Conservation (phyloP, 116 monocot genomes). For the Iris pallida region DNA sequence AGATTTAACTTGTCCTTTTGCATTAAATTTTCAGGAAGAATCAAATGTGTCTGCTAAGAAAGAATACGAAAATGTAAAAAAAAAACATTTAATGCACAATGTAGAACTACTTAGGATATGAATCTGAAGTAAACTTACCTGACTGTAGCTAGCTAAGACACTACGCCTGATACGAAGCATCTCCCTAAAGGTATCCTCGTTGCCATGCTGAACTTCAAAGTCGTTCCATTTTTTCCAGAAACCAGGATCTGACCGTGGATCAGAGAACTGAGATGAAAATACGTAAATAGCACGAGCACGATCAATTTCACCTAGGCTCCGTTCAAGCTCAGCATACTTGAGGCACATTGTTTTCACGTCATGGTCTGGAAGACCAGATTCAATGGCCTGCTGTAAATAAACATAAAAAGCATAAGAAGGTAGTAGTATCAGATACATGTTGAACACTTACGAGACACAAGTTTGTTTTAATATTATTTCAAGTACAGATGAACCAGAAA, state of each 20-base stretch:
- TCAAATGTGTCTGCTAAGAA: conserved; percentile 79
- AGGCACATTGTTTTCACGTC: conserved; percentile 85
- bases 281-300: conserved; percentile 81
- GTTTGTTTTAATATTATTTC: neutral
- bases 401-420: conserved; percentile 5
- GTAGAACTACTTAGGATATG: neutral
- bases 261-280: conserved; percentile 80
- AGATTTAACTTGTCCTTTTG: conserved; percentile 62
- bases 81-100: neutral
- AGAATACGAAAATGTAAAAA: conserved; percentile 1
- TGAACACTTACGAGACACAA: neutral
- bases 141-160: conserved; percentile 81
- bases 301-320: conserved; percentile 88
- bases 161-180: conserved; percentile 90
- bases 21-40: conserved; percentile 86
- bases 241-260: conserved; percentile 71
- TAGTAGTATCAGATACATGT: conserved; percentile 2
- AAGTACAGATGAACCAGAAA: too few relatives aligned
- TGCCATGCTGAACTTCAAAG: conserved; percentile 94
- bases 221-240: conserved; percentile 98
- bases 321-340: conserved; percentile 95
- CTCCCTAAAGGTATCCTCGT: conserved; percentile 96
- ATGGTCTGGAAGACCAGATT: conserved; percentile 84
- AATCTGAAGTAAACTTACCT: conserved; percentile 41
- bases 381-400: conserved; percentile 84